Evolutionary conservation across 2,329 filamentous ascomycete genomes (phyloP), one percentile per base, ranked within the genome.

Genomic region (Bisporella sp.): DNA sequence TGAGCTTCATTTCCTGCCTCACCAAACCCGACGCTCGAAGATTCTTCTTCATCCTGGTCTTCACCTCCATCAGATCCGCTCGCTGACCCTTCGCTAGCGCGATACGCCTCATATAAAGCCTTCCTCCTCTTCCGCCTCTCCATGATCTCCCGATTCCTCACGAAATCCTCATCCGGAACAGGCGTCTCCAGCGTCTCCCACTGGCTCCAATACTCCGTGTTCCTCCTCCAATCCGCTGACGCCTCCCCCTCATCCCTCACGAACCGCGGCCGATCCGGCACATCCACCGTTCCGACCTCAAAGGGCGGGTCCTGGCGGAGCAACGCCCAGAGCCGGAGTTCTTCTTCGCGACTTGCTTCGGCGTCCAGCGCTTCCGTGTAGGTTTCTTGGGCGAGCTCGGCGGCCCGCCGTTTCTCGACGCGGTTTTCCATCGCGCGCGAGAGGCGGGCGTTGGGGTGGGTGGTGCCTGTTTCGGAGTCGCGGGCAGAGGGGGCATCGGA

Each of bases 111-210:
- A 21, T 21, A 21, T 21, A 21, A 21, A 21, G 21, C 21, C 45
- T 31, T 31, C 35, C 3, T 54, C 37, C 45, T 57, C 37, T 30
- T 46, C 40, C 44, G 49, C 47, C 54, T 58, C 35, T 49, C 52
- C 29, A 47, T 45, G 47, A 45, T 51, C 31, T 31, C 45, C 46
- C 49, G 49, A 51, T 61, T 63, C 39, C 37, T 54, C 12, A 49
- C 47, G 55, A 65, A 64, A 3, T 51, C 51, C 47, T 58, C 55
- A 11, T 54, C 47, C 1, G 44, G 30, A 6, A 64, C 53, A 13
- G 55, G 58, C 8, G 30, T 48, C 11, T 57, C 54, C 40, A 61
- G 47, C 5, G 45, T 52, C 51, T 66, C 64, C 64, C 64, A 67
- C 12, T 55, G 47, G 55, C 59, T 64, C 51, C 60, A 57, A 49